These are phyloP conservation scores for Lobosporangium transversale DNA, from an alignment of 192 early-diverging fungal genomes.

Conservation along the genomic window DNA sequence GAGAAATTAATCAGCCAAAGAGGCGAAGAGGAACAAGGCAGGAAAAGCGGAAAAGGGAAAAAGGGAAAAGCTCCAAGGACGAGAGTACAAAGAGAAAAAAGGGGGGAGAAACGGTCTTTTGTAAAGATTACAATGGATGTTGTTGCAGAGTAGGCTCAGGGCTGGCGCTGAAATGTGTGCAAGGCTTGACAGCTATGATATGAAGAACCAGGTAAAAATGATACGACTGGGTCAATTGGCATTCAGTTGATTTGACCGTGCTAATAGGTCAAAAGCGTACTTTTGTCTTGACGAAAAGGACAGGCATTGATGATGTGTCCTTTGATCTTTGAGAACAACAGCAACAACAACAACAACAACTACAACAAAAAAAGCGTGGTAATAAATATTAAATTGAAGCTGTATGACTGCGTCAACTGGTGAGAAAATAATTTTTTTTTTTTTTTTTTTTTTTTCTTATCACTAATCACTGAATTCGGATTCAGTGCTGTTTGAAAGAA, in stretches of 20 bases:
- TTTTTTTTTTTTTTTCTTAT: too few relatives aligned
- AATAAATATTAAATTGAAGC: too few relatives aligned
- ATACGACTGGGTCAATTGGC: conserved; percentile 6
- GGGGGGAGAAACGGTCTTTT: too few relatives aligned
- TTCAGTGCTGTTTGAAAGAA: too few relatives aligned
- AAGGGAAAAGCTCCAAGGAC: neutral
- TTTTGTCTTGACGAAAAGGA: neutral
- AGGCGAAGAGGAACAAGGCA: neutral
- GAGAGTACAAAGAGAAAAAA: neutral
- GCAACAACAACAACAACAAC: too few relatives aligned
- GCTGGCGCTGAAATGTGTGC: neutral
- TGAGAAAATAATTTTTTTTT: too few relatives aligned
- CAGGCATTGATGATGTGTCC: too few relatives aligned
- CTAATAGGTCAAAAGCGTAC: neutral
- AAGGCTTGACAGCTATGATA: neutral
- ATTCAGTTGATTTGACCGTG: neutral
- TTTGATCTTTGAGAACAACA: too few relatives aligned
- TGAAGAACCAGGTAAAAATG: neutral
- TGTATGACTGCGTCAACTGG: too few relatives aligned
- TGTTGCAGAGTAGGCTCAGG: too few relatives aligned
- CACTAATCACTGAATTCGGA: too few relatives aligned
- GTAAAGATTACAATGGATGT: neutral
- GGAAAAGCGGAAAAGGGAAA: neutral
- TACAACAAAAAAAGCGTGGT: too few relatives aligned
- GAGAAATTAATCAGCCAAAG: neutral